phyloP scores from a whole-genome alignment of 1,139 yeast genomes.

The Saccharomyces pastorianus region DNA sequence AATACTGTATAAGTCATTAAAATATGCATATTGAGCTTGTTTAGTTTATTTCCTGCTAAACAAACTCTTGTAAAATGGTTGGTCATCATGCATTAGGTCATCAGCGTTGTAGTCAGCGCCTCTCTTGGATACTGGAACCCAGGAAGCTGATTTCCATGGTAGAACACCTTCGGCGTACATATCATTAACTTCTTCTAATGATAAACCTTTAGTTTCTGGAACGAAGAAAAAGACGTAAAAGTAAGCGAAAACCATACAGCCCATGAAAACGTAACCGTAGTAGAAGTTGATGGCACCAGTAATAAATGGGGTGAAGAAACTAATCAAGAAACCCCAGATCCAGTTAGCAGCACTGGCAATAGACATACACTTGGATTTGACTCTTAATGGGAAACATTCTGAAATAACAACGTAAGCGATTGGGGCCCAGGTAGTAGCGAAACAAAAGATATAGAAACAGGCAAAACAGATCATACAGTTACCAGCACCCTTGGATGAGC shows the following conservation, averaged over 20 bases:
- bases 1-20: not conserved
- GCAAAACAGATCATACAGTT: slow-evolving; percentile 71
- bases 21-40: not conserved
- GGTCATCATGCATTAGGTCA: slow-evolving; percentile 14
- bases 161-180: slow-evolving; percentile 37
- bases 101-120: slow-evolving; percentile 17
- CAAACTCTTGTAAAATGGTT: slow-evolving; percentile 22
- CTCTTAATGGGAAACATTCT: slow-evolving; percentile 69
- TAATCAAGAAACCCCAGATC: slow-evolving; percentile 68
- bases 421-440: slow-evolving; percentile 83
- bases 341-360: slow-evolving; percentile 66
- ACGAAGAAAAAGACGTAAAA: slow-evolving; percentile 59
- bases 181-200: slow-evolving; percentile 64
- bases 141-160: slow-evolving; percentile 40
- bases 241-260: slow-evolving; percentile 52
- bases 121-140: slow-evolving; percentile 31
- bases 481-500: slow-evolving; percentile 45
- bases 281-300: slow-evolving; percentile 35
- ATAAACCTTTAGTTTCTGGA: slow-evolving; percentile 62
- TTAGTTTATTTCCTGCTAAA: slow-evolving; percentile 7
- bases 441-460: slow-evolving; percentile 68
- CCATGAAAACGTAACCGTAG: slow-evolving; percentile 70
- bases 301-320: slow-evolving; percentile 68
- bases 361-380: slow-evolving; percentile 70
- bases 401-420: slow-evolving; percentile 64